These are phyloP conservation scores for Cyclanthera cordifolia DNA, from an alignment of 306 rosid species.

Conservation along the genomic window DNA sequence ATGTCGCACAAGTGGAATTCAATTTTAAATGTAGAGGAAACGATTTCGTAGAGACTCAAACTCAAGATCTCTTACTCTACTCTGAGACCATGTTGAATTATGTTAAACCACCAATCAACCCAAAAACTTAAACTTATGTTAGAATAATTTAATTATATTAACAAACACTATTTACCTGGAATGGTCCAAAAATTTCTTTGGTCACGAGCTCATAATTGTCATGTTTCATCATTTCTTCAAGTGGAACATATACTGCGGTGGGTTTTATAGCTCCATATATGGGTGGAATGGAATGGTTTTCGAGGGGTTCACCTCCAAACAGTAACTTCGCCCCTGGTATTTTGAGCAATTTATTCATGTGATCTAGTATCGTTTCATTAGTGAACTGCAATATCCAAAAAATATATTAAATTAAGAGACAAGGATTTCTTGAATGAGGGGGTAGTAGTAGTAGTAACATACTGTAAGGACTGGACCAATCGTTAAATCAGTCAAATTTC, in stretches of 20 bases:
- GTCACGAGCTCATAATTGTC: slow-evolving; percentile 72
- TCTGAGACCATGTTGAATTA: no score
- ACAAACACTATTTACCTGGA: slow-evolving; percentile 61
- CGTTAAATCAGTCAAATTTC: slow-evolving; percentile 77
- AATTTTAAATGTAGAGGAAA: no score
- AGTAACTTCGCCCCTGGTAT: slow-evolving; percentile 81
- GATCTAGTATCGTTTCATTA: slow-evolving; percentile 65
- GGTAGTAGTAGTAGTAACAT: slow-evolving; percentile 22
- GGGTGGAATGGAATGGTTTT: slow-evolving; percentile 66
- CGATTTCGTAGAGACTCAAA: no score
- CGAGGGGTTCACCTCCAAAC: slow-evolving; percentile 71
- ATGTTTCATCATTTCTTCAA: slow-evolving; percentile 69
- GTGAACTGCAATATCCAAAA: slow-evolving; percentile 41
- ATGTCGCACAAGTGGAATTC: no score
- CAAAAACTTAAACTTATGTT: no score
- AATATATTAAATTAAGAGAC: neutral
- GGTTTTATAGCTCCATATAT: slow-evolving; percentile 82
- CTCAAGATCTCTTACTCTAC: no score
- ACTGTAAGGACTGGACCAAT: slow-evolving; percentile 90
- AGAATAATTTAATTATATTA: no score
- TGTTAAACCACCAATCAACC: no score
- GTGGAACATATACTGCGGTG: slow-evolving; percentile 75
- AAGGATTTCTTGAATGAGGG: neutral
- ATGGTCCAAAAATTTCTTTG: slow-evolving; percentile 85
- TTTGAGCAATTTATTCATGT: slow-evolving; percentile 58